These are phyloP conservation scores for Fusarium lateritium DNA, from an alignment of 2,329 filamentous ascomycete species.

Conservation along the genomic window DNA sequence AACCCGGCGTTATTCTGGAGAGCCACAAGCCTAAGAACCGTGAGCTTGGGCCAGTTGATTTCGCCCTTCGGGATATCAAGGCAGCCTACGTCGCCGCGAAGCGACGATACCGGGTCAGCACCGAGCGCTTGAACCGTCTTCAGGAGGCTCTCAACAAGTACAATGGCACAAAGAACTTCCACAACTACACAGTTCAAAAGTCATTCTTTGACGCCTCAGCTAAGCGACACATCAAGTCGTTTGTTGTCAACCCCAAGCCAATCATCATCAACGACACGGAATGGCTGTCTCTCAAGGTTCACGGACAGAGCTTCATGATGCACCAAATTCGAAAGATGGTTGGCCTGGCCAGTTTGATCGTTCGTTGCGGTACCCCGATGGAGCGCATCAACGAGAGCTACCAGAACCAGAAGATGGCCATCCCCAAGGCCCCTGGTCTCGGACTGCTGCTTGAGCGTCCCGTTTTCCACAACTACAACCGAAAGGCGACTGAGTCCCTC, in stretches of 20 bases:
- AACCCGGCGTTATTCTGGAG: constrained; percentile 45
- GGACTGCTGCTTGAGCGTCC: constrained; percentile 91
- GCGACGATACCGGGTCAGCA: constrained; percentile 84
- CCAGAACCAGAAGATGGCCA: constrained; percentile 79
- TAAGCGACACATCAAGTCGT: constrained; percentile 93
- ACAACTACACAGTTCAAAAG: constrained; percentile 98
- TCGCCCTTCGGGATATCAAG: constrained; percentile 81
- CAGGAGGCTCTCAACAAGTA: constrained; percentile 83
- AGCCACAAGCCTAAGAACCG: constrained; percentile 59
- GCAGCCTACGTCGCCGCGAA: constrained; percentile 86
- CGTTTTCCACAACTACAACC: constrained; percentile 92
- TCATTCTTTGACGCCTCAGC: constrained; percentile 83
- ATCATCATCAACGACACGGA: constrained; percentile 92
- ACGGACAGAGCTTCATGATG: constrained; percentile 99
- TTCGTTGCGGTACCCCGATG: constrained; percentile 85
- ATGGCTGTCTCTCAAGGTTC: constrained; percentile 96
- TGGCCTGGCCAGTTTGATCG: constrained; percentile 87
- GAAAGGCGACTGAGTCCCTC: constrained; percentile 74
- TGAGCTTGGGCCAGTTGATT: constrained; percentile 68
- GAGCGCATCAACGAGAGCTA: constrained; percentile 83
- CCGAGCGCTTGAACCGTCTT: constrained; percentile 79
- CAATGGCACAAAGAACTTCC: constrained; percentile 89
- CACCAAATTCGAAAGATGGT: constrained; percentile 99
- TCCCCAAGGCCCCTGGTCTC: constrained; percentile 93
- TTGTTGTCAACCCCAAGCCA: constrained; percentile 81